Evolutionary conservation across 371 early-diverging fungal genomes (phyloP).

Genomic region (Phascolomyces articulosus): DNA sequence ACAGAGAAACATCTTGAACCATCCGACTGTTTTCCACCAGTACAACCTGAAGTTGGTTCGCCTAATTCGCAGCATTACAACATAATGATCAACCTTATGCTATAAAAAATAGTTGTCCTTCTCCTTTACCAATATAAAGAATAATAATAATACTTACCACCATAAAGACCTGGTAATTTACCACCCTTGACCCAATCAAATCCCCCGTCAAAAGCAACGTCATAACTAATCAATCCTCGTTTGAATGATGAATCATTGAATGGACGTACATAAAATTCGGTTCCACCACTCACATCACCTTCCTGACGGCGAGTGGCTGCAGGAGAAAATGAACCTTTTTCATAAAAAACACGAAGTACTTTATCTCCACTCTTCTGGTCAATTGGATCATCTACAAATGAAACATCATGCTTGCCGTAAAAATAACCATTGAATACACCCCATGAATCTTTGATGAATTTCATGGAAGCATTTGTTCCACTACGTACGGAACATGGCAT

Average conservation of each 20-base stretch:
- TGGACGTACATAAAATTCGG: conserved; percentile 2
- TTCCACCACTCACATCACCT: conserved; percentile 1
- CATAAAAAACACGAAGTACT: neutral
- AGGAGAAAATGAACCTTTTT: conserved; percentile 7
- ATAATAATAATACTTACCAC: neutral
- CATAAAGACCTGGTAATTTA: conserved; percentile 1
- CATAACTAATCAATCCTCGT: conserved; percentile 1
- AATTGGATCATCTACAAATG: conserved; percentile 7
- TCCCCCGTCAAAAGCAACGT: neutral
- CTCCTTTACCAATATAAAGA: no score
- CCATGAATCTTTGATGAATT: neutral
- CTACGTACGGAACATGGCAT: neutral
- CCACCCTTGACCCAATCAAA: conserved; percentile 9
- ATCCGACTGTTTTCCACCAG: conserved; percentile 1
- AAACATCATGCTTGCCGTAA: neutral
- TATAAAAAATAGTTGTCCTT: no score
- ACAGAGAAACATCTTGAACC: conserved; percentile 2
- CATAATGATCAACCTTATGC: no score
- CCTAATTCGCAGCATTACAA: neutral
- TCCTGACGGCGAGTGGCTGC: neutral
- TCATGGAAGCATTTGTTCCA: neutral
- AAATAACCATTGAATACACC: neutral
- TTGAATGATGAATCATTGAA: neutral
- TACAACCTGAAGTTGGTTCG: neutral
- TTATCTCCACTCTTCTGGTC: neutral